These are phyloP conservation scores for Glutinoglossum americanum DNA, from an alignment of 495 filamentous ascomycete genomes.

Conservation along the genomic window DNA sequence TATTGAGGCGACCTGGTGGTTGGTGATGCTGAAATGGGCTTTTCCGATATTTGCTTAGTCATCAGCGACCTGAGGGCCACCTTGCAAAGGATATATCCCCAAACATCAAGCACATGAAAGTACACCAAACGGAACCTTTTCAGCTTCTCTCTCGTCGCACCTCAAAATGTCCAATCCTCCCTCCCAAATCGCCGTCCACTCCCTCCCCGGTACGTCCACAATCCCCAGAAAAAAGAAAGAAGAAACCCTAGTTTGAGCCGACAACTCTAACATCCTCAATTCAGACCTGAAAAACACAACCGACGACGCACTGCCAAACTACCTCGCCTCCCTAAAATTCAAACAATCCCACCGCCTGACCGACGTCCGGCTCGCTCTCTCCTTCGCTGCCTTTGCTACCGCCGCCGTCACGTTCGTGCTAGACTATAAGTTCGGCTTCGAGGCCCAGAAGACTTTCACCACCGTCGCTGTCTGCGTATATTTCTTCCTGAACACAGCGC, in stretches of 20 bases:
- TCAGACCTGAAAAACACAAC: constrained; percentile 88
- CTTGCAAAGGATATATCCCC: neutral
- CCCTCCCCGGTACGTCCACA: constrained; percentile 31
- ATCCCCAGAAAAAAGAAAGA: neutral
- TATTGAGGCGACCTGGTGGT: neutral
- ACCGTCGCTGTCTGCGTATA: constrained; percentile 57
- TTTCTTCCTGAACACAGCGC: constrained; percentile 50
- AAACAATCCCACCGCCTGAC: constrained; percentile 55
- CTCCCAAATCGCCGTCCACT: constrained; percentile 42
- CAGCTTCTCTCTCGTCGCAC: neutral
- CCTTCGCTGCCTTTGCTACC: constrained; percentile 63
- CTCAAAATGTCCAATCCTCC: neutral
- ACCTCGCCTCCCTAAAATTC: constrained; percentile 69
- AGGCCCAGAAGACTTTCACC: constrained; percentile 53
- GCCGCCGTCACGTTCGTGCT: constrained; percentile 66
- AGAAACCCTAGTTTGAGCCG: no score
- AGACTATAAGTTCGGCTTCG: constrained; percentile 82
- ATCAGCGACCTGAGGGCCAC: neutral
- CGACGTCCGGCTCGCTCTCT: constrained; percentile 63
- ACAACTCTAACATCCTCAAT: neutral
- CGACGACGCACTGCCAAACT: constrained; percentile 85
- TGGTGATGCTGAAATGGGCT: neutral
- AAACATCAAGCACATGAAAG: neutral
- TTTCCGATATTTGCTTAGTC: neutral
- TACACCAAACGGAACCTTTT: neutral